A percentile compares a stretch with the other conserved stretches of the same genome.
phyloP scores from a whole-genome alignment of 1,284 basidiomycete genomes.

The Fomitopsis betulina region DNA sequence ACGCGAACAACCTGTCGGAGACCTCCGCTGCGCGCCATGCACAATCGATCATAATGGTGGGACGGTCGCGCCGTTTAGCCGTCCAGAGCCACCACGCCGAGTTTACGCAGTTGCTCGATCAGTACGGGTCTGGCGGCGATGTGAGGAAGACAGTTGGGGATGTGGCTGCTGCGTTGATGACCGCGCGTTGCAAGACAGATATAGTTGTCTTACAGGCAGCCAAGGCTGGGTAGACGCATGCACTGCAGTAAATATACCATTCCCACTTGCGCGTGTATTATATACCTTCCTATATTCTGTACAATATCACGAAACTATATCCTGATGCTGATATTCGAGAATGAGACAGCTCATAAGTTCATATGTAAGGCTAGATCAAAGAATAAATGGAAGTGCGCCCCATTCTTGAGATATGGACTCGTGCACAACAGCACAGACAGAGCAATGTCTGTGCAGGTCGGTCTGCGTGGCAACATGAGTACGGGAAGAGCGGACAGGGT shows the following conservation, averaged over 20 bases:
- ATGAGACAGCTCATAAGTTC: too few relatives aligned
- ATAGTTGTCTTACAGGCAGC: background rate
- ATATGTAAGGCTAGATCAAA: too few relatives aligned
- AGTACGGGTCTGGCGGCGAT: slow-evolving; percentile 46
- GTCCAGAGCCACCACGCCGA: slow-evolving; percentile 61
- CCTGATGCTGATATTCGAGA: too few relatives aligned
- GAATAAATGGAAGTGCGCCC: background rate
- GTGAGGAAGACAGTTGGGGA: slow-evolving; percentile 81
- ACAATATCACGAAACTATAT: too few relatives aligned
- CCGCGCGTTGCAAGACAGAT: background rate
- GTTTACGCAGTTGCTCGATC: slow-evolving; percentile 57
- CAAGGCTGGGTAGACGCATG: background rate
- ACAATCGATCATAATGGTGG: slow-evolving; percentile 60
- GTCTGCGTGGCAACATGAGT: background rate
- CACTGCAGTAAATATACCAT: too few relatives aligned
- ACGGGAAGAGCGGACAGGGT: background rate
- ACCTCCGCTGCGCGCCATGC: slow-evolving; percentile 20
- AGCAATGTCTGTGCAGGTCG: background rate
- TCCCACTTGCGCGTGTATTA: too few relatives aligned
- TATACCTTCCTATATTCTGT: too few relatives aligned
- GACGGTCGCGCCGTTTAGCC: slow-evolving; percentile 66
- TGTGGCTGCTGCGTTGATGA: slow-evolving; percentile 39
- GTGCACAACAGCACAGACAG: background rate
- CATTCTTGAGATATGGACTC: background rate
- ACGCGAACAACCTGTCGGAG: slow-evolving; percentile 21